Percentiles rank a stretch among this genome's conserved stretches.
Conservation (phyloP, 495 filamentous ascomycete genomes). For the Penicillium arizonense region DNA sequence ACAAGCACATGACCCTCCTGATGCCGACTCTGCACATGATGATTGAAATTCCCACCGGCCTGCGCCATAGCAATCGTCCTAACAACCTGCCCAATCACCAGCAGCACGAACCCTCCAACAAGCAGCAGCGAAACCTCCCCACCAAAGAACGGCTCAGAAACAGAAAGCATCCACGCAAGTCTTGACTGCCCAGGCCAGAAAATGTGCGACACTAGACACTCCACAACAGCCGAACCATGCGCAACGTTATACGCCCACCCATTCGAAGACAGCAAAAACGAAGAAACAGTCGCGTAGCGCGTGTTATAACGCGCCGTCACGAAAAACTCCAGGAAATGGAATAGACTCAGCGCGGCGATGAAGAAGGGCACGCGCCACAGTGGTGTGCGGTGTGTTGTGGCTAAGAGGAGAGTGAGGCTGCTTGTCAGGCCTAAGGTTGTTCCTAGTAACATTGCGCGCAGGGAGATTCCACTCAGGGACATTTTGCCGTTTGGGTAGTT, state of each 20-base stretch:
- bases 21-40: conserved; percentile 69
- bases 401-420: conserved; percentile 40
- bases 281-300: conserved; percentile 59
- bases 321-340: conserved; percentile 97
- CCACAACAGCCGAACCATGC: conserved; percentile 67
- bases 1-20: conserved; percentile 73
- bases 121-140: conserved; percentile 24
- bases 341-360: conserved; percentile 67
- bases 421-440: conserved; percentile 44
- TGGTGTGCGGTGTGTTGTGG: conserved; percentile 33
- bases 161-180: conserved; percentile 25
- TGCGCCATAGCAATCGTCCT: conserved; percentile 82
- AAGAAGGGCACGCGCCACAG: conserved; percentile 89
- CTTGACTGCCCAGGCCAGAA: conserved; percentile 48
- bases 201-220: conserved; percentile 60
- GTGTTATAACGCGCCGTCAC: conserved; percentile 85
- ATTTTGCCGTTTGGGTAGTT: conserved; percentile 58
- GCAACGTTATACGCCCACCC: conserved; percentile 83
- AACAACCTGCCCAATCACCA: conserved; percentile 67
- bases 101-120: conserved; percentile 59
- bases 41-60: conserved; percentile 90
- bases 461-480: conserved; percentile 76
- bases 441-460: conserved; percentile 66
- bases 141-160: conserved; percentile 16
- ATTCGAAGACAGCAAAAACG: conserved; percentile 85